Conservation (phyloP, 345 rosid species). For the Moringa oleifera region DNA sequence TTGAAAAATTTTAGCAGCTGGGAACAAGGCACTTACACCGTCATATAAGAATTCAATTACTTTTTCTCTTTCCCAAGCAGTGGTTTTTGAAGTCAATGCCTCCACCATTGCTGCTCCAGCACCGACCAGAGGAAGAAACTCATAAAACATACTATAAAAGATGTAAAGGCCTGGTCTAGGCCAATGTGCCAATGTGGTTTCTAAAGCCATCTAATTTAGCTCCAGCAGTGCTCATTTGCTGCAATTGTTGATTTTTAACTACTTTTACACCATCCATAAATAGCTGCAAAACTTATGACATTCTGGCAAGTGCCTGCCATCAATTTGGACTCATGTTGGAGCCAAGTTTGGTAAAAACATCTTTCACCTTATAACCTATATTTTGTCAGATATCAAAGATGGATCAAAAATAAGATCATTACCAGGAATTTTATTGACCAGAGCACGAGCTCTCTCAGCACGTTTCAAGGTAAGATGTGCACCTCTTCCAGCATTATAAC, state of each 20-base stretch:
- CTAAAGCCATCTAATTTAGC: background rate
- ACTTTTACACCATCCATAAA: background rate
- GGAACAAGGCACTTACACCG: conserved; percentile 47
- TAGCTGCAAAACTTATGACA: no score
- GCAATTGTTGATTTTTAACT: background rate
- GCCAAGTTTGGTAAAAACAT: no score
- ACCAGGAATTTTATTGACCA: conserved; percentile 73
- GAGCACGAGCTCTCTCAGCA: conserved; percentile 67
- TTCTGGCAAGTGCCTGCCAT: background rate
- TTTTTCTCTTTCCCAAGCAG: conserved; percentile 64
- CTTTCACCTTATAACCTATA: no score
- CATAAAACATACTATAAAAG: background rate
- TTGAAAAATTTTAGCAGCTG: conserved; percentile 1
- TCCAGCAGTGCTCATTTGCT: background rate
- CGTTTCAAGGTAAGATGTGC: conserved; percentile 64
- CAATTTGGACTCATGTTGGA: background rate
- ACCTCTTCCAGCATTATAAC: conserved; percentile 76
- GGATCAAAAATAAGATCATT: conserved; percentile 12
- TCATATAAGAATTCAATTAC: conserved; percentile 61
- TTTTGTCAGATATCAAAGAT: background rate
- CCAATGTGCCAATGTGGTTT: background rate
- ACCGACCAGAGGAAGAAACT: conserved; percentile 6
- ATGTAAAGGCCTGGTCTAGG: background rate
- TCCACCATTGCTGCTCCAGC: conserved; percentile 54
- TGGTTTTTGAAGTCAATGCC: conserved; percentile 39